Base-by-base conservation (phyloP, 1,139 yeast species). In the Yamadazyma sp. region DNA sequence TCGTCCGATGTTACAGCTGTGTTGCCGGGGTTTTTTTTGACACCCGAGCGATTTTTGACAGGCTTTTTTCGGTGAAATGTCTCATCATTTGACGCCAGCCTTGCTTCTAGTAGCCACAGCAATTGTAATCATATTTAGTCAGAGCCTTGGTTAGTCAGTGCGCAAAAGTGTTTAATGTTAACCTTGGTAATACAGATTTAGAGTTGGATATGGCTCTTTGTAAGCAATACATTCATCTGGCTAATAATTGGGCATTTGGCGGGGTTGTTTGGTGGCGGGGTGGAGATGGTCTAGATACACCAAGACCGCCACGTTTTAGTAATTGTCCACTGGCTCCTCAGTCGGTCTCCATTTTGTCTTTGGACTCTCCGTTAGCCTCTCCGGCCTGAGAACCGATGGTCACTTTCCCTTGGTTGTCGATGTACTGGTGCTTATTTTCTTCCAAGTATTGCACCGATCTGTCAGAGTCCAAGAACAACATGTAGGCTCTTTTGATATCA, bases 401-500 rank as follows among this genome's bases (percentile, higher is more conserved):
- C 28, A 83, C 88, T 32, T 75, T 71, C 17, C 92, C 94, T 23
- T 77, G 62, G 53, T 86, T 87, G 56, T 83, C 88, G 55, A 87
- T 83, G 57, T 81, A 86, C 53, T 82, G 85, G 23, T 70, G 68
- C 37, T 85, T 68, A 54, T 75, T 75, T 53, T 84, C 87, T 59
- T 84, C 82, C 53, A 87, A 74, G 57, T 76, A 87, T 53, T 84
- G 81, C 36, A 89, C 97, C 24, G 95, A 84, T 62, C 99, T 79
- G 37, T 81, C 83, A 39, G 94, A 77, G 63, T 92, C 98, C 61
- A 91, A 73, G 61, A 94, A 92, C 55, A 92, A 72, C 57, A 87
- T 70, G 64, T 91, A 94, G 31, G 91, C 84, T 57, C 96, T 81
- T 71, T 91, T 87, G 44, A 92, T 79, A 60, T 92, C 98, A 33